phyloP scores from a whole-genome alignment of 164 flowering plant species.

The Pachysandra terminalis region DNA sequence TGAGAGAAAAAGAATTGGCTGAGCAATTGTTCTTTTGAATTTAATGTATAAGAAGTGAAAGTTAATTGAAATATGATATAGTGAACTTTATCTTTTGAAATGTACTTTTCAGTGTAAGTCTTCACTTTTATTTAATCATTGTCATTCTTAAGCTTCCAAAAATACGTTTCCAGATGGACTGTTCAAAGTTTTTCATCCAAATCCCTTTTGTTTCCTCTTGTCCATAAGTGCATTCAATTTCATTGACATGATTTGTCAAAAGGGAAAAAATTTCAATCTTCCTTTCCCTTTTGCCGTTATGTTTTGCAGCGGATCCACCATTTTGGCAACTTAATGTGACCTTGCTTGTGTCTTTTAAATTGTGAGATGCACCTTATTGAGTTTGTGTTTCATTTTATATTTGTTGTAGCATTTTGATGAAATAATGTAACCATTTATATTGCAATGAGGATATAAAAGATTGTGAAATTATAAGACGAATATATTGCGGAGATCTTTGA shows the following conservation, averaged over 20 bases:
- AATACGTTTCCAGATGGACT: background rate
- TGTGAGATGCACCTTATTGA: too few species aligned
- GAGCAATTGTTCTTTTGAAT: slow-evolving; percentile 1
- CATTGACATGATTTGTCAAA: too few species aligned
- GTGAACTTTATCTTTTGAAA: background rate
- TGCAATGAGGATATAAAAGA: too few species aligned
- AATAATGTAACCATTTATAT: too few species aligned
- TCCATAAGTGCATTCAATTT: too few species aligned
- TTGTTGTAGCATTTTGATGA: background rate
- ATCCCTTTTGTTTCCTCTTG: too few species aligned
- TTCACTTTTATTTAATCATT: background rate
- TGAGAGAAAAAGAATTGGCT: slow-evolving; percentile 14
- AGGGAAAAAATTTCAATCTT: too few species aligned
- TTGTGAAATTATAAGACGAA: background rate
- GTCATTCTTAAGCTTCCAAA: background rate
- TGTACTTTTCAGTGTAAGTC: background rate
- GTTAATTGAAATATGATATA: background rate
- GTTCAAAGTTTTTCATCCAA: background rate
- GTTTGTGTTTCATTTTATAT: too few species aligned
- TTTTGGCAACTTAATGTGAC: background rate
- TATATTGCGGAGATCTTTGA: background rate
- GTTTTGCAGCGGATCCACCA: background rate
- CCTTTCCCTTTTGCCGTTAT: background rate
- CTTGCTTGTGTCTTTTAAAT: background rate
- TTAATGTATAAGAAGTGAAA: background rate